Conservation (phyloP, 805 yeast species). For the Tetrapisispora pingtungensis region DNA sequence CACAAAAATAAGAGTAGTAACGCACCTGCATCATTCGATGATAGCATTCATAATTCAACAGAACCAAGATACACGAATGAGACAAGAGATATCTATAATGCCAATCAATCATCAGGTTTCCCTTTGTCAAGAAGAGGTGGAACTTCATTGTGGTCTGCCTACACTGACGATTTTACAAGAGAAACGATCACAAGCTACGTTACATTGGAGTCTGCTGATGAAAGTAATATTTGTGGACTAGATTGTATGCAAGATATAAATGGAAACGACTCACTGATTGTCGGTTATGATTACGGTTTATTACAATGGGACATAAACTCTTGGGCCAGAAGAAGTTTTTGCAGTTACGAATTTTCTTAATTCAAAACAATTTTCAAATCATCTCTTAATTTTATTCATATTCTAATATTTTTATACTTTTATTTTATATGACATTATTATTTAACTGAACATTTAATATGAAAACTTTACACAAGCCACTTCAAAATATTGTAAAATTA, state of each 20-base stretch:
- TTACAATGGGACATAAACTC: conserved; percentile 61
- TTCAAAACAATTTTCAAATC: no score
- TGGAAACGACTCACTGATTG: conserved; percentile 40
- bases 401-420: no score
- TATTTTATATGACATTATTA: no score
- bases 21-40: background rate
- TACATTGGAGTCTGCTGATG: conserved; percentile 19
- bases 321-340: conserved; percentile 52
- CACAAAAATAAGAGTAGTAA: background rate
- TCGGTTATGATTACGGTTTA: conserved; percentile 61
- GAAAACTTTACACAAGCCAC: background rate
- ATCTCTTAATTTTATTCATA: no score
- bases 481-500: no score
- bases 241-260: conserved; percentile 44
- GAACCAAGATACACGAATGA: background rate
- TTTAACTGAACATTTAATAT: background rate
- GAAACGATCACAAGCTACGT: conserved; percentile 1
- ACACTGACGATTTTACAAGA: conserved; percentile 1
- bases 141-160: background rate
- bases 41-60: background rate
- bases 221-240: conserved; percentile 50
- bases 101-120: conserved; percentile 1
- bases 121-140: conserved; percentile 1
- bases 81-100: background rate
- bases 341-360: conserved; percentile 40